Evolutionary conservation across 176 grass and related monocot genomes (phyloP), one percentile per base, ranked within the genome.

Genomic region (Bothriochloa decipiens): DNA sequence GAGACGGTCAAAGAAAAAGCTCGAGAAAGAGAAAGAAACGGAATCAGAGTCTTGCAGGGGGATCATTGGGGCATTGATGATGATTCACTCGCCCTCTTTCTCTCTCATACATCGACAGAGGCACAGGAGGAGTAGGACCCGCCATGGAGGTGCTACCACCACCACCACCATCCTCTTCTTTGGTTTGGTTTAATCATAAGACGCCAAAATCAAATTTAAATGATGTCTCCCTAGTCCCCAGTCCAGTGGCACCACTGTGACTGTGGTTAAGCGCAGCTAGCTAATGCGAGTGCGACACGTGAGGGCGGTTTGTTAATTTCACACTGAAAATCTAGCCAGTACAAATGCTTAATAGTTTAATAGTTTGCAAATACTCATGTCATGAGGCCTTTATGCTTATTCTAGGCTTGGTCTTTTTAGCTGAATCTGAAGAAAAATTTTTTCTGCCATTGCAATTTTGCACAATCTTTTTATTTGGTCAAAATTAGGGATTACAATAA

Each of bases 161-260:
- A n/a, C 70, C 26, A 18, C 2, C 26, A 0, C 11, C 13, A 2
- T 23, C 5, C 5, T 6, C 36, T 27, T 10, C 37, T 14, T 13
- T 9, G 8, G 10, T 7, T 74, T 65, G 52, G 3, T 78, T 62
- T 72, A 63, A 69, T 7, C 77, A 57, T 28, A 67, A 74, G 84
- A 86, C 68, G 85, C 77, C 85, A 81, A 86, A 75, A 68, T 46
- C 46, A 66, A 77, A 75, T 77, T 81, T 86, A 80, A 80, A 65
- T 74, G 11, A 6, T 80, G 76, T 86, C 84, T 53, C 77, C 29
- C 29, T 32, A 32, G 29, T 32, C 29, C 84, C 60, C 69, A 14
- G 46, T 4, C 28, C 7, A 78, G 74, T 70, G 64, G 35, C 42
- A 42, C 67, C 29, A 6, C 17, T 36, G 35, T 36, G 35, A 36